Percentiles rank a stretch among this genome's conserved stretches.
Evolutionary conservation across 1,284 basidiomycete species (phyloP).

Genomic region (Peniophora sp.): DNA sequence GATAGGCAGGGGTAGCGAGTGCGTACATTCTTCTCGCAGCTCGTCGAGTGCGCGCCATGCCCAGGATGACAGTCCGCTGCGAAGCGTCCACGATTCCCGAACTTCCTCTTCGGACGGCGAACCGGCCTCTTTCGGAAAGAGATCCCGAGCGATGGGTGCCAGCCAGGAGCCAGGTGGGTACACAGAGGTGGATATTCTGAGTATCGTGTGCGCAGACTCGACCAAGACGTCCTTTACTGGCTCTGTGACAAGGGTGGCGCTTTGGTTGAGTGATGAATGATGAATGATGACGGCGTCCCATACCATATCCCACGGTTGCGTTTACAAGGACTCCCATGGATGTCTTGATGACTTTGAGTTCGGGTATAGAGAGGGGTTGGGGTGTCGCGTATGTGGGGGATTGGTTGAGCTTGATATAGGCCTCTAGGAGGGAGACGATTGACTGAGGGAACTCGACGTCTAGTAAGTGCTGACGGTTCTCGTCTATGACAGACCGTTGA

Average conservation of each 20-base stretch:
- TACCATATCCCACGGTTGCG: slow-evolving; percentile 71
- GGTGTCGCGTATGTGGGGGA: slow-evolving; percentile 29
- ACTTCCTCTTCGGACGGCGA: slow-evolving; percentile 19
- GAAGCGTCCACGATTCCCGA: slow-evolving; percentile 56
- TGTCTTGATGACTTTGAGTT: slow-evolving; percentile 70
- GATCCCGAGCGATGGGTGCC: slow-evolving; percentile 11
- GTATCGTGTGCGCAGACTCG: slow-evolving; percentile 57
- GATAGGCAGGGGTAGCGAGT: slow-evolving; percentile 8
- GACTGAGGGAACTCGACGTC: slow-evolving; percentile 63
- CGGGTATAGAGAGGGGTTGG: slow-evolving; percentile 43
- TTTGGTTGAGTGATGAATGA: background rate
- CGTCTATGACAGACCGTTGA: slow-evolving; percentile 26
- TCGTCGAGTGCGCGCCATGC: slow-evolving; percentile 67
- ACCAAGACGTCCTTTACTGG: slow-evolving; percentile 62
- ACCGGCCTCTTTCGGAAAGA: slow-evolving; percentile 6
- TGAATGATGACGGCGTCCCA: slow-evolving; percentile 14
- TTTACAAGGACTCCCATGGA: slow-evolving; percentile 78
- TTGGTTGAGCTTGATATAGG: slow-evolving; percentile 51
- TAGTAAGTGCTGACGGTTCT: slow-evolving; percentile 60
- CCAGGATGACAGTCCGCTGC: slow-evolving; percentile 64
- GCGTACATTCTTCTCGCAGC: slow-evolving; percentile 53
- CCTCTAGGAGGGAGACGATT: slow-evolving; percentile 58
- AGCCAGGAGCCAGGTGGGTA: slow-evolving; percentile 66
- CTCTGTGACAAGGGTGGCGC: slow-evolving; percentile 35
- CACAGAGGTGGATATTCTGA: slow-evolving; percentile 59